Percentiles rank a stretch among this genome's conserved stretches.
phyloP scores from a whole-genome alignment of 2,329 filamentous ascomycete species.

The Fusarium caatingaense region DNA sequence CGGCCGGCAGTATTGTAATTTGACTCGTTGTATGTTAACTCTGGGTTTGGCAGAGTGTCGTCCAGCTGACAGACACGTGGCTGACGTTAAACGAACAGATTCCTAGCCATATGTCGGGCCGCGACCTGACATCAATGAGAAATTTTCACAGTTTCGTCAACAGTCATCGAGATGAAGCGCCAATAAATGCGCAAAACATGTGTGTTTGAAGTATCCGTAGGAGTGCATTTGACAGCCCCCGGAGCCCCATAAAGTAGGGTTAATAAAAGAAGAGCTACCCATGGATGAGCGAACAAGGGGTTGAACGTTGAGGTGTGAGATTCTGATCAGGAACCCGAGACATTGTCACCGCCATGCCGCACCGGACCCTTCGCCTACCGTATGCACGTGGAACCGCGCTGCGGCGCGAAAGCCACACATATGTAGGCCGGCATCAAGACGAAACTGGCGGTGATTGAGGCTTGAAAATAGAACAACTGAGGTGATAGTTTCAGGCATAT shows the following conservation, averaged over 20 bases:
- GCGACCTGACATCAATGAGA: slow-evolving; percentile 13
- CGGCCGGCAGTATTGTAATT: slow-evolving; percentile 25
- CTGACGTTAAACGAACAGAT: slow-evolving; percentile 27
- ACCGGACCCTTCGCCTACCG: slow-evolving; percentile 39
- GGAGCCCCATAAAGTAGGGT: slow-evolving; percentile 33
- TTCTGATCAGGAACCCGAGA: slow-evolving; percentile 46
- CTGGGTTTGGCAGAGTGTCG: slow-evolving; percentile 10
- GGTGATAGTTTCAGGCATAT: slow-evolving; percentile 41
- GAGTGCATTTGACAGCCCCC: slow-evolving; percentile 15
- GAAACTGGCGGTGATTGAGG: slow-evolving; percentile 45
- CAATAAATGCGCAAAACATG: slow-evolving; percentile 18
- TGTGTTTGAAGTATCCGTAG: slow-evolving; percentile 17
- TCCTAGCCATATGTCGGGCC: slow-evolving; percentile 21
- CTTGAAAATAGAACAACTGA: slow-evolving; percentile 23
- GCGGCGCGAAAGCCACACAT: slow-evolving; percentile 40
- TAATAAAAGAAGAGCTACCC: slow-evolving; percentile 17
- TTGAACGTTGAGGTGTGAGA: slow-evolving; percentile 23
- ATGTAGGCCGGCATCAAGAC: slow-evolving; percentile 32
- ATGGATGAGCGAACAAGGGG: slow-evolving; percentile 26
- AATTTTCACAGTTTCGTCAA: background rate
- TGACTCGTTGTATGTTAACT: slow-evolving; percentile 22
- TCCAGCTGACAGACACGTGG: slow-evolving; percentile 31
- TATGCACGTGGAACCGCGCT: slow-evolving; percentile 40
- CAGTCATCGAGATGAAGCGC: slow-evolving; percentile 8
- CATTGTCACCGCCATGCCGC: slow-evolving; percentile 45